Evolutionary conservation across 73 alveolate genomes (phyloP).

Genomic region (Urostyla sp.): DNA sequence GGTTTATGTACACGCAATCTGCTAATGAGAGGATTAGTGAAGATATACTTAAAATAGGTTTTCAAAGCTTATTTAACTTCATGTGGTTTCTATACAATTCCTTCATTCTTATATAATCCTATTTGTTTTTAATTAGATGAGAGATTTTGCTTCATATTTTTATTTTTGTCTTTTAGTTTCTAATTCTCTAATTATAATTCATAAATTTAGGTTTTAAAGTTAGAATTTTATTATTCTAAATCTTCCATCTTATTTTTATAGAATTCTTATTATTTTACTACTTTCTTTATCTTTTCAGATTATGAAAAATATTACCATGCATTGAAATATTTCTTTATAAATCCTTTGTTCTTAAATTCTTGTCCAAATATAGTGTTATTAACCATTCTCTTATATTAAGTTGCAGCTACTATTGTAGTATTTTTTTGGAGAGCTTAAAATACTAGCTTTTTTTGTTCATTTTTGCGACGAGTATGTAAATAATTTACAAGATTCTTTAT

Average conservation of each 20-base stretch:
- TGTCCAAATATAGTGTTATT: conserved; percentile 4
- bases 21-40: conserved; percentile 22
- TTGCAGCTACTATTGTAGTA: no score
- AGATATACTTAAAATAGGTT: conserved; percentile 22
- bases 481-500: conserved; percentile 10
- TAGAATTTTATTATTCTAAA: conserved; percentile 7
- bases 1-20: conserved; percentile 12
- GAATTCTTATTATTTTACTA: conserved; percentile 12
- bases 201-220: background rate
- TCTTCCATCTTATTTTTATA: conserved; percentile 31
- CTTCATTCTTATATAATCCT: background rate
- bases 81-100: background rate
- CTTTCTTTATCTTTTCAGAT: conserved; percentile 15
- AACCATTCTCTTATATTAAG: no score
- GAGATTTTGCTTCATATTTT: background rate
- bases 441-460: no score
- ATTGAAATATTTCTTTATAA: background rate
- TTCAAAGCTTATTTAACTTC: conserved; percentile 5
- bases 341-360: background rate
- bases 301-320: conserved; percentile 15
- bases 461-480: no score
- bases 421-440: no score
- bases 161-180: background rate
- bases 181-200: background rate
- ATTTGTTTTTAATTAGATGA: conserved; percentile 10